Conservation (phyloP, 139 green algal species). For the Chlorella sp. region DNA sequence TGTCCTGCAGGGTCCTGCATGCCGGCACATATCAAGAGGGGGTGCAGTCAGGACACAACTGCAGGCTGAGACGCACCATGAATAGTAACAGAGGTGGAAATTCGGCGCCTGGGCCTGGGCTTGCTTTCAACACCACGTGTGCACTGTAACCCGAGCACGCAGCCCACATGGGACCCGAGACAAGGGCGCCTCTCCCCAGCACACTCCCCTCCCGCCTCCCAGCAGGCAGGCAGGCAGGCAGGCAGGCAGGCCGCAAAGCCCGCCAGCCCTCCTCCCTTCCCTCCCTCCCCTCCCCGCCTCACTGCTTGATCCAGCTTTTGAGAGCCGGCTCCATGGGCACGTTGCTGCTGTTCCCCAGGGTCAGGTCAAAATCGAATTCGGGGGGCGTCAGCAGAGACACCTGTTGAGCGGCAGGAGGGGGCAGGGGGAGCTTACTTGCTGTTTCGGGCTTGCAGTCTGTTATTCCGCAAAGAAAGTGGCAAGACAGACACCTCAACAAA, state of each 20-base stretch:
- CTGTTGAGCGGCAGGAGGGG: neutral
- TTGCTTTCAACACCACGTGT: too few species aligned
- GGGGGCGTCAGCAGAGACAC: slow-evolving; percentile 14
- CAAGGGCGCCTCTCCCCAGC: neutral
- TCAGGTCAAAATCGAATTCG: slow-evolving; percentile 25
- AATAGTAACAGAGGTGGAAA: too few species aligned
- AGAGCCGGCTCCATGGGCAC: slow-evolving; percentile 23
- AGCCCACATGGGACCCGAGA: neutral
- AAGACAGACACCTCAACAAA: too few species aligned
- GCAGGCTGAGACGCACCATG: too few species aligned
- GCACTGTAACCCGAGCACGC: too few species aligned
- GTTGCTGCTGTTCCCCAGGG: neutral
- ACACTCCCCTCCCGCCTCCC: neutral
- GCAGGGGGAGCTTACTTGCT: neutral
- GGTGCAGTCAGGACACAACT: too few species aligned
- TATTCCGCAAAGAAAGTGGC: too few species aligned
- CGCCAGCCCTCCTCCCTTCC: too few species aligned
- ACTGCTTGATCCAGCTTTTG: slow-evolving; percentile 36
- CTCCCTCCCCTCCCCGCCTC: neutral
- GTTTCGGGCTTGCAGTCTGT: neutral
- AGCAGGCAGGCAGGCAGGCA: neutral
- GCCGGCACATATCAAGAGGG: too few species aligned
- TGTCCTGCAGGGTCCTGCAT: slow-evolving; percentile 32
- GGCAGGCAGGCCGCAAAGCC: neutral
- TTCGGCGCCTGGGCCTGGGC: too few species aligned